Evolutionary conservation across 2,329 filamentous ascomycete species (phyloP).

Genomic region (Helotiales sp.): DNA sequence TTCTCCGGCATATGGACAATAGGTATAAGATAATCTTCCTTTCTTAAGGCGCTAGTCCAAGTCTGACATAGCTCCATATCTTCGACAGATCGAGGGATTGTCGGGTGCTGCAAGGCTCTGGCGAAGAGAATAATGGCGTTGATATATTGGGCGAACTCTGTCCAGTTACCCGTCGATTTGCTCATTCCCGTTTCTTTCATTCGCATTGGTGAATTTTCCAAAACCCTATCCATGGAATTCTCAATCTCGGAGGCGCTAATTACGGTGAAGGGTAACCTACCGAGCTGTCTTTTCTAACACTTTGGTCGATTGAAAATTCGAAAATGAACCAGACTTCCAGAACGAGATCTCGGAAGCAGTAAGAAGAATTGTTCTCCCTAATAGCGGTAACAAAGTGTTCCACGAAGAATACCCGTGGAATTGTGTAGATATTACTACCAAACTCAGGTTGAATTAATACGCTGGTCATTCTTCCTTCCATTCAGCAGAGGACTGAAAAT

Average conservation of each 20-base stretch:
- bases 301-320: neutral
- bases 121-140: neutral
- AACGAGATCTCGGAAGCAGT: neutral
- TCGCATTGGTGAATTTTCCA: neutral
- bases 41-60: neutral
- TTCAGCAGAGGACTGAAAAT: too few species aligned
- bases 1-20: neutral
- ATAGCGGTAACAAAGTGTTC: too few species aligned
- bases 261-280: neutral
- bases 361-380: too few species aligned
- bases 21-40: neutral
- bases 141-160: neutral
- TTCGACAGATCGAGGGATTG: neutral
- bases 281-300: neutral
- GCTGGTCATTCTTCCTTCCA: too few species aligned
- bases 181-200: neutral
- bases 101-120: neutral
- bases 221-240: slow-evolving; percentile 4
- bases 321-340: neutral
- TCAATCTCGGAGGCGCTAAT: neutral
- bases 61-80: neutral
- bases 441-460: too few species aligned
- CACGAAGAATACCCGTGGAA: too few species aligned
- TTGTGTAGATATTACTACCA: too few species aligned
- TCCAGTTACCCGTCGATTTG: neutral